Evolutionary conservation across 495 filamentous ascomycete genomes (phyloP).

Genomic region (Chaetomium fimeti): DNA sequence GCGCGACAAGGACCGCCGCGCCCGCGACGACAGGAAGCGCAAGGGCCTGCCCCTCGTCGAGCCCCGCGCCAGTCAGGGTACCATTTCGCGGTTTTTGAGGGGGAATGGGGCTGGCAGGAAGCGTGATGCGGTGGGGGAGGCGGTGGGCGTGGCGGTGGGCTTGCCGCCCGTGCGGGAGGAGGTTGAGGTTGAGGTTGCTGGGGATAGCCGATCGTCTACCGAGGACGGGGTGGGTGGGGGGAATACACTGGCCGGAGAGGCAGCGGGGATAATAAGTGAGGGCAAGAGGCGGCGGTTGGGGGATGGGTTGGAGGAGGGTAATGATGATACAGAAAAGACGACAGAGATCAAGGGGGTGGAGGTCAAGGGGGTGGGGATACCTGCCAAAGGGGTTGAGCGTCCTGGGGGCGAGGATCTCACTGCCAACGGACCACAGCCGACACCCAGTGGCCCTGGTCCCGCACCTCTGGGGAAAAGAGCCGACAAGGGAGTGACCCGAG

Average conservation of each 20-base stretch:
- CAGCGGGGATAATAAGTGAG: neutral
- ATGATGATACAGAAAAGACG: neutral
- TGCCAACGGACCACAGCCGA: neutral
- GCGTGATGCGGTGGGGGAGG: constrained; percentile 20
- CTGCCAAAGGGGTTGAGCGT: neutral
- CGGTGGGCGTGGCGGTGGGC: constrained; percentile 5
- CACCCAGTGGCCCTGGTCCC: neutral
- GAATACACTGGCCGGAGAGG: neutral
- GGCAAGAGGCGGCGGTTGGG: constrained; percentile 13
- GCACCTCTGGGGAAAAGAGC: neutral
- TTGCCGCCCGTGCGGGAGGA: constrained; percentile 14
- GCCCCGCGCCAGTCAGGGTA: constrained; percentile 46
- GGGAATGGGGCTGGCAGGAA: constrained; percentile 33
- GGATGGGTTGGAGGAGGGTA: neutral
- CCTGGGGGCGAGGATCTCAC: neutral
- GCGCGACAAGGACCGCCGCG: constrained; percentile 41
- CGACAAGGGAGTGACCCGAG: neutral
- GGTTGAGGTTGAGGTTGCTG: constrained; percentile 16
- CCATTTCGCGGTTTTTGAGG: constrained; percentile 44
- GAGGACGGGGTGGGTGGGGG: constrained; percentile 15
- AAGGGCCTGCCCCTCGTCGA: constrained; percentile 44
- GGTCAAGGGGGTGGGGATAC: too few relatives aligned
- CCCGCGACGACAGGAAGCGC: constrained; percentile 39
- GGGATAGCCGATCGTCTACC: neutral
- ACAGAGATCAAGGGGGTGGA: too few relatives aligned